Conservation (phyloP, 768 basidiomycete species). For the Megacollybia marginata region DNA sequence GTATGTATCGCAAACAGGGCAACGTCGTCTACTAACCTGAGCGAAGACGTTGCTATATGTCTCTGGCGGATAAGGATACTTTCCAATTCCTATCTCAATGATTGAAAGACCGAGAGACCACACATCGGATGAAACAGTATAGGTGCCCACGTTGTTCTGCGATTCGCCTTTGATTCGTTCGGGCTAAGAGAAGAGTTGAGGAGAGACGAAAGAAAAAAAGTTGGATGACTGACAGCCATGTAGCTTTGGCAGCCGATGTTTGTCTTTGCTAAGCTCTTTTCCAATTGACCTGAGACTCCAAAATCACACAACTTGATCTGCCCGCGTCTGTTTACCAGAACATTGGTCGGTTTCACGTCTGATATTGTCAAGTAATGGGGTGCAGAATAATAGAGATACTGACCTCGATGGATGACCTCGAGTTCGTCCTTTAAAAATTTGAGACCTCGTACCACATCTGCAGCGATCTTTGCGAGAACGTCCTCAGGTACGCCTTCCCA, state of each 20-base stretch:
- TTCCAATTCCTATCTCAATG: constrained; percentile 85
- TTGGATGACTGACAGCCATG: constrained; percentile 73
- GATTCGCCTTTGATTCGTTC: constrained; percentile 96
- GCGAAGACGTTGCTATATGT: constrained; percentile 97
- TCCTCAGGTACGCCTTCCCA: constrained; percentile 60
- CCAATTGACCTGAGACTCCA: constrained; percentile 97
- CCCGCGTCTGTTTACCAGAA: constrained; percentile 84
- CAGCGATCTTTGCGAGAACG: constrained; percentile 77
- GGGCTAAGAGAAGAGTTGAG: constrained; percentile 42
- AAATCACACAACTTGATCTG: constrained; percentile 96
- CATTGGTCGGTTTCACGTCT: constrained; percentile 94
- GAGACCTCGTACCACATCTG: constrained; percentile 79
- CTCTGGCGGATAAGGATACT: constrained; percentile 96
- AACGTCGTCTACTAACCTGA: constrained; percentile 43
- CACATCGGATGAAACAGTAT: constrained; percentile 94
- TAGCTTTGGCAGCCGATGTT: constrained; percentile 99
- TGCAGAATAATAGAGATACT: constrained; percentile 2
- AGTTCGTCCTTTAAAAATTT: constrained; percentile 94
- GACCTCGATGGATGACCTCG: constrained; percentile 64
- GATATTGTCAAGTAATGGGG: constrained; percentile 1
- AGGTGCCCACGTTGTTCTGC: constrained; percentile 76
- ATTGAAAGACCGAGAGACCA: constrained; percentile 95
- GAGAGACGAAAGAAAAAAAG: constrained; percentile 1
- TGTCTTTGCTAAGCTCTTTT: constrained; percentile 93
- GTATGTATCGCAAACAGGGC: neutral